Evolutionary conservation across 768 basidiomycete genomes (phyloP).

Genomic region (Suillus hirtellus): DNA sequence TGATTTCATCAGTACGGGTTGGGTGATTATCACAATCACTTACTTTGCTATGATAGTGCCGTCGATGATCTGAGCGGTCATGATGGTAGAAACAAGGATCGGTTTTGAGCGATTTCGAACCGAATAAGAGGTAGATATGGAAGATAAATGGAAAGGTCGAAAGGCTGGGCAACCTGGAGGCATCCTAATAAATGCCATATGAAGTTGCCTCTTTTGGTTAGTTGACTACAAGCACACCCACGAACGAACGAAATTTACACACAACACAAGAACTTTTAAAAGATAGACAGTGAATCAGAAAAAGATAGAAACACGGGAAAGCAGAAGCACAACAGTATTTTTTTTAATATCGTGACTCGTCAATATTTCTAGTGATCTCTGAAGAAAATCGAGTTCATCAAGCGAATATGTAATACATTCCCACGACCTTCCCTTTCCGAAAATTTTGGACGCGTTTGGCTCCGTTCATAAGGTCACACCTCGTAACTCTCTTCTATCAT

Average conservation of each 20-base stretch:
- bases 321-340: neutral
- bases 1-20: conserved; percentile 15
- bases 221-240: neutral
- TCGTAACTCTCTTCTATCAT: neutral
- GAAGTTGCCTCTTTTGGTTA: conserved; percentile 12
- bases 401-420: conserved; percentile 24
- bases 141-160: conserved; percentile 10
- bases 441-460: conserved; percentile 13
- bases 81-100: conserved; percentile 25
- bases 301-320: neutral
- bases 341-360: neutral
- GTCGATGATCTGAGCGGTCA: conserved; percentile 68
- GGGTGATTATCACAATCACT: conserved; percentile 21
- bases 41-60: conserved; percentile 86
- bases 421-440: conserved; percentile 7
- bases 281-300: conserved; percentile 9
- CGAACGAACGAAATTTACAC: conserved; percentile 6
- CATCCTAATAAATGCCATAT: conserved; percentile 12
- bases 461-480: conserved; percentile 6
- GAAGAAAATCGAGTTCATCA: neutral
- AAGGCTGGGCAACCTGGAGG: neutral
- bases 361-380: neutral
- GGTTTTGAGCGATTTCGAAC: conserved; percentile 7
- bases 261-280: conserved; percentile 5
- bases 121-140: conserved; percentile 10